phyloP scores from a whole-genome alignment of 2,329 filamentous ascomycete species.

The Tympanopsis confertula region DNA sequence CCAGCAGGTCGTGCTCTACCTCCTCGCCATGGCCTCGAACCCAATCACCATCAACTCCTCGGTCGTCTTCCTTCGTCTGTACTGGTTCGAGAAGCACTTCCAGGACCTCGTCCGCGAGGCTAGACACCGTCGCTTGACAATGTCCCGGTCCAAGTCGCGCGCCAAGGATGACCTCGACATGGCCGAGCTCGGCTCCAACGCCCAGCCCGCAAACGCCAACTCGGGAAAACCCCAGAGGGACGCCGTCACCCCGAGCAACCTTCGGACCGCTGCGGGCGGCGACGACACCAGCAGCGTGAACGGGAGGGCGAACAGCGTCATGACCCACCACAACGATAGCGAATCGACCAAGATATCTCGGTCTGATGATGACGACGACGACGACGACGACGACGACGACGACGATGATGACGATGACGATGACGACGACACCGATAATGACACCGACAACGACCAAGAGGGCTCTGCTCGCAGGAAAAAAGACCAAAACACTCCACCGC shows the following conservation, averaged over 20 bases:
- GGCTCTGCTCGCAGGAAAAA: constrained; percentile 6
- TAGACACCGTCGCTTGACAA: constrained; percentile 48
- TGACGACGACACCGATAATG: constrained; percentile 2
- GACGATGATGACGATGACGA: constrained; percentile 2
- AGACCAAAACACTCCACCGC: constrained; percentile 4
- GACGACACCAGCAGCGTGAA: not conserved
- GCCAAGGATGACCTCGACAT: constrained; percentile 24
- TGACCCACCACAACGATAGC: no score
- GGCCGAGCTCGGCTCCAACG: constrained; percentile 46
- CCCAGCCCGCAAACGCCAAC: constrained; percentile 37
- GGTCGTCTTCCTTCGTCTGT: constrained; percentile 83
- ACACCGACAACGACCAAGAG: constrained; percentile 5
- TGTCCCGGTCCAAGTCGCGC: constrained; percentile 48
- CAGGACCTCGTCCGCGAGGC: constrained; percentile 71
- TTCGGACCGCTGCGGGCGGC: no score
- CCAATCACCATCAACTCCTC: constrained; percentile 75
- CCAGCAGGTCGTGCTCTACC: constrained; percentile 62
- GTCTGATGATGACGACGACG: not conserved
- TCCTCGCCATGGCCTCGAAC: constrained; percentile 63
- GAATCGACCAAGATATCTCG: no score
- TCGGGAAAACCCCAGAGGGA: not conserved
- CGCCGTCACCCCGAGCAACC: no score
- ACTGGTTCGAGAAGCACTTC: constrained; percentile 97
- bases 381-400: not conserved
- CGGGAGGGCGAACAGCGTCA: not conserved